Evolutionary conservation across 352 stramenopile species (phyloP).

Genomic region (Phytophthora ohioensis): DNA sequence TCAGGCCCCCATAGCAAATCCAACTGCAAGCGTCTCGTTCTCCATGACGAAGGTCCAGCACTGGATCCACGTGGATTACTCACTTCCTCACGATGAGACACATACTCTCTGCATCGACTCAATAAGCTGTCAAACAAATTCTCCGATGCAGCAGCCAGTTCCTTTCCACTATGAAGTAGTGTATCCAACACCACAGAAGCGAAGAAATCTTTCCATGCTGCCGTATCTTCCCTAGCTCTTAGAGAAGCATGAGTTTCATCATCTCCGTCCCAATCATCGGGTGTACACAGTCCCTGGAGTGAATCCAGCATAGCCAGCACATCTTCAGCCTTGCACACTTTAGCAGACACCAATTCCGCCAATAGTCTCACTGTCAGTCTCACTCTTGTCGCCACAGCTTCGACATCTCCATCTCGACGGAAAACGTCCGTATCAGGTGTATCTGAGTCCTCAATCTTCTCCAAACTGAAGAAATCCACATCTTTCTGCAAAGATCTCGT

Average conservation of each 20-base stretch:
- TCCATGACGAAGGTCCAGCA: conserved; percentile 63
- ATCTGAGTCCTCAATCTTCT: conserved; percentile 35
- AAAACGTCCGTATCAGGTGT: conserved; percentile 29
- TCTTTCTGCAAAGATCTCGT: conserved; percentile 61
- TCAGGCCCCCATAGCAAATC: conserved; percentile 75
- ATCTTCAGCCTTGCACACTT: conserved; percentile 70
- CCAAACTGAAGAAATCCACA: conserved; percentile 58
- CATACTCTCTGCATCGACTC: conserved; percentile 78
- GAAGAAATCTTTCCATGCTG: conserved; percentile 85
- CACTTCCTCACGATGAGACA: conserved; percentile 66
- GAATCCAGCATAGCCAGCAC: conserved; percentile 68
- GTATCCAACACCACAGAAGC: conserved; percentile 74
- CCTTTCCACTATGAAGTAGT: conserved; percentile 66
- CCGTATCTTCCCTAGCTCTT: conserved; percentile 53
- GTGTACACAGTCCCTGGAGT: conserved; percentile 69
- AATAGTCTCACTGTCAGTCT: conserved; percentile 74
- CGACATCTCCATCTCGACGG: conserved; percentile 46
- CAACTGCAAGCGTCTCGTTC: conserved; percentile 73
- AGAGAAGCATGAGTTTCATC: conserved; percentile 52
- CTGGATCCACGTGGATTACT: conserved; percentile 60
- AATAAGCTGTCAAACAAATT: conserved; percentile 78
- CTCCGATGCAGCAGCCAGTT: conserved; percentile 49
- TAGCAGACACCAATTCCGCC: conserved; percentile 60
- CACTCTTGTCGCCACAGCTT: conserved; percentile 58
- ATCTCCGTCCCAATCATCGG: conserved; percentile 65